Evolutionary conservation across 306 rosid species (phyloP), one percentile per base, ranked within the genome.

Genomic region (Corylus heterophylla): DNA sequence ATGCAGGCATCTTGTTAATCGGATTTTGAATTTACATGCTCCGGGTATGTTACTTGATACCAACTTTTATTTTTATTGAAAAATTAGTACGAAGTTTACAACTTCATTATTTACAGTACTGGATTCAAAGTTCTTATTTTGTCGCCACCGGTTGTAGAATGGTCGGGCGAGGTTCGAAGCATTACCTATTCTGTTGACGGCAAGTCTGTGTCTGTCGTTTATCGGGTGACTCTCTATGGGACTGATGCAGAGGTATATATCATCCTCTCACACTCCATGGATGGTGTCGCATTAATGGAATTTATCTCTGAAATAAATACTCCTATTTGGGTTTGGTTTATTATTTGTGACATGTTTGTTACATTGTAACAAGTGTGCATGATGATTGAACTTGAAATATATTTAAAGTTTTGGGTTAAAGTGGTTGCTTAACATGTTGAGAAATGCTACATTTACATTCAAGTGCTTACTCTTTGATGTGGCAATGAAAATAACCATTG

Each of bases 101-200:
- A 55, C 61, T 0, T 6, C 25, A 18, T 55, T 55, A 7, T 55
- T 55, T 55, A 55, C 25, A 4, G 31, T 22, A 12, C 16, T 59
- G 8, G 37, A 59, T 22, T 10, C 1, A 25, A 59, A 20, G 11
- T 25, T 27, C 66, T 59, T 27, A 3, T 45, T 45, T 54, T 64
- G 7, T 54, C 6, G 29, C 25, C 16, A n/a, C 25, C n/a, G 51
- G 47, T 35, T 70, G 67, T 86, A 93, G 98, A 93, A 83, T 93
- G 97, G 97, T 93, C 98, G 35, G 97, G 98, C 35, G 97, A 93
- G 81, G 89, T 91, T 71, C 82, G 94, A 49, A 89, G 85, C 78
- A 84, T 93, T 81, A 77, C 75, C 48, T 91, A 93, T 71, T 82
- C 97, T 3, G 76, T 87, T 22, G 93, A 91, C 76, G 88, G 84